phyloP scores from a whole-genome alignment of 257 asterid genomes.

The Voacanga thouarsii region DNA sequence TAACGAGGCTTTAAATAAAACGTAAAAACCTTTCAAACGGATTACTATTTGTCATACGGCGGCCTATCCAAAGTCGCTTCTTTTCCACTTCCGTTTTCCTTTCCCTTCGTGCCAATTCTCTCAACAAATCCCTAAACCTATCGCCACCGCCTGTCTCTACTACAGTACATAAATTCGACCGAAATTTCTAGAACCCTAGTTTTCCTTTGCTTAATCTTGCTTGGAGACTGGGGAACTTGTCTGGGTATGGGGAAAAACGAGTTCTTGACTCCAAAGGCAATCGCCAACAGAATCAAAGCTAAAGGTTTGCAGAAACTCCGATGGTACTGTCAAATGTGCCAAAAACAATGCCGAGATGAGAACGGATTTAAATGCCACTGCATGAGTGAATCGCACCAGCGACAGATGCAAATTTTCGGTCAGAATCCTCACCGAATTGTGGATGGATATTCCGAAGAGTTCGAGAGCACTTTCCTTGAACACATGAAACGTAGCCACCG shows the following conservation, averaged over 20 bases:
- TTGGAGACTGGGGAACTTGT: neutral
- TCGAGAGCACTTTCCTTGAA: conserved; percentile 62
- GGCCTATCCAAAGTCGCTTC: too few species aligned
- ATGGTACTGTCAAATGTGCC: conserved; percentile 98
- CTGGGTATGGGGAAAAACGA: conserved; percentile 74
- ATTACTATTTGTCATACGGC: too few species aligned
- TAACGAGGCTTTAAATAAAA: too few species aligned
- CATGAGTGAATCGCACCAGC: conserved; percentile 92
- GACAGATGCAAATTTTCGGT: conserved; percentile 92
- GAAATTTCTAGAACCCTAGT: too few species aligned
- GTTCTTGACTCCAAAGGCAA: conserved; percentile 87
- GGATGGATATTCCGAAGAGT: conserved; percentile 78
- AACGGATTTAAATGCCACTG: conserved; percentile 97
- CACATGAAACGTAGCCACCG: conserved; percentile 91
- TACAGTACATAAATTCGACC: too few species aligned
- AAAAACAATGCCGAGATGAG: conserved; percentile 92
- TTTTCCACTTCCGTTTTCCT: too few species aligned
- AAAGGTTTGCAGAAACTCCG: conserved; percentile 86
- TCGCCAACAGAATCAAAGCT: conserved; percentile 80
- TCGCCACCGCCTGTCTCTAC: too few species aligned
- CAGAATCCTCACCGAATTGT: conserved; percentile 70
- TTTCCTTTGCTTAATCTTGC: neutral
- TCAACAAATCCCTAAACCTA: too few species aligned
- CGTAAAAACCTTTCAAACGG: too few species aligned
- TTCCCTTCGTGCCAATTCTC: too few species aligned